Evolutionary conservation across 257 asterid species (phyloP).

Genomic region (Forsythia suspensa): DNA sequence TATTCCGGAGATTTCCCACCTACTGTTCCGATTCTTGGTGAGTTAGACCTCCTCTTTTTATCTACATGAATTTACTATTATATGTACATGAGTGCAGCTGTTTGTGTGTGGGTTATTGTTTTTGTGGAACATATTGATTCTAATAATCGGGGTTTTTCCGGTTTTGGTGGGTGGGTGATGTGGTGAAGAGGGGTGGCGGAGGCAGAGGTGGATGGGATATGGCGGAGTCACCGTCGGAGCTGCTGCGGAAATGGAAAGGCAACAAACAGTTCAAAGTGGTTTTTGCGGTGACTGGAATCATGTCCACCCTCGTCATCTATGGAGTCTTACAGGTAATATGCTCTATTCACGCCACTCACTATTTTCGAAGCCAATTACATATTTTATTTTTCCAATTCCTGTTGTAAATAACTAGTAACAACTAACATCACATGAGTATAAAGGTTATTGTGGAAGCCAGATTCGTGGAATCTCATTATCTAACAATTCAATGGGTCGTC

Average conservation of each 20-base stretch:
- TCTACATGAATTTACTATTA: too few species aligned
- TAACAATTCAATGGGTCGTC: not conserved
- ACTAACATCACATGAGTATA: not conserved
- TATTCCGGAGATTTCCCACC: not conserved
- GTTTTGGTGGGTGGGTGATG: conserved; percentile 4
- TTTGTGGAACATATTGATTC: not conserved
- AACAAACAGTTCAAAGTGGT: conserved; percentile 60
- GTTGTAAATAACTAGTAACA: not conserved
- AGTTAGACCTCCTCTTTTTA: not conserved
- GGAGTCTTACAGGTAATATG: conserved; percentile 84
- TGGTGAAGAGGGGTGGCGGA: conserved; percentile 27
- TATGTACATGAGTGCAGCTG: not conserved
- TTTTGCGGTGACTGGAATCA: conserved; percentile 84
- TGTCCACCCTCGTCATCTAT: conserved; percentile 86
- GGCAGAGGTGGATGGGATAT: conserved; percentile 61
- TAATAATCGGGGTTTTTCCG: not conserved
- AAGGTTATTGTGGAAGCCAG: not conserved
- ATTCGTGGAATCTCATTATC: not conserved
- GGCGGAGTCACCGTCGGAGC: conserved; percentile 59
- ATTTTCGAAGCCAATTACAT: not conserved
- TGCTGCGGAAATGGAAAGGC: conserved; percentile 45
- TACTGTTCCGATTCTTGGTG: conserved; percentile 19
- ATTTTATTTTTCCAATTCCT: not conserved
- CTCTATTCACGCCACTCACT: not conserved
- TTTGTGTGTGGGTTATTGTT: not conserved